Evolutionary conservation across 148 eudicot species (phyloP), one percentile per base, ranked within the genome.

Genomic region (Diospyros lotus): DNA sequence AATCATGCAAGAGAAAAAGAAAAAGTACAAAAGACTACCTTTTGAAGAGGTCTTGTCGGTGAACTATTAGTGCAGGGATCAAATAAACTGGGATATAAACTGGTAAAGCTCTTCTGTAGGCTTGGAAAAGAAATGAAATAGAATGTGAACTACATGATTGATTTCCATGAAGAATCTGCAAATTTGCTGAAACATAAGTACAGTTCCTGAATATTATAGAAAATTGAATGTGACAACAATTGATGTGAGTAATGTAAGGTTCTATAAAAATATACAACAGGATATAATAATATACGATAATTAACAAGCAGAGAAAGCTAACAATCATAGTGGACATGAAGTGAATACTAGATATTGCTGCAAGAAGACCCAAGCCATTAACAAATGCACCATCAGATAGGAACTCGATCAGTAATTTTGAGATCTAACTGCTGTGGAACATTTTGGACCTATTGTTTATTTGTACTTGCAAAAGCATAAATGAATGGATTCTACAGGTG

Each of bases 81-180:
- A 95, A 76, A 88, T 95, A 95, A 58, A 95, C 99, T 56, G 99
- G 99, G 80, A 95, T 90, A 83, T 95, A 95, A 84, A 93, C 98
- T 64, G 98, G 99, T 11, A 95, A 54, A 62, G 99, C 98, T 87
- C 99, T 93, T 86, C 84, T 91, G 85, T 93, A 95, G 42, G 97
- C 99, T 88, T 95, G 87, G 67, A 88, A 44, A 76, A 95, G 84
- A 83, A 95, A 93, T 58, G 87, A 80, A 72, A 93, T 6, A 72
- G 87, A 83, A 89, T 95, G 99, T 60, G 63, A 74, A 60, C 75
- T 82, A 72, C 99, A 95, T 63, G 91, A 86, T 80, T 95, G 98
- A 75, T 93, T 84, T 74, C 85, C 94, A 86, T 95, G 99, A 68
- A 93, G 78, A 58, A 95, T 87, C 99, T 95, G 91, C 85, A 89